Evolutionary conservation across 495 filamentous ascomycete genomes (phyloP).

Genomic region (Lasiosphaeriaceae sp.): DNA sequence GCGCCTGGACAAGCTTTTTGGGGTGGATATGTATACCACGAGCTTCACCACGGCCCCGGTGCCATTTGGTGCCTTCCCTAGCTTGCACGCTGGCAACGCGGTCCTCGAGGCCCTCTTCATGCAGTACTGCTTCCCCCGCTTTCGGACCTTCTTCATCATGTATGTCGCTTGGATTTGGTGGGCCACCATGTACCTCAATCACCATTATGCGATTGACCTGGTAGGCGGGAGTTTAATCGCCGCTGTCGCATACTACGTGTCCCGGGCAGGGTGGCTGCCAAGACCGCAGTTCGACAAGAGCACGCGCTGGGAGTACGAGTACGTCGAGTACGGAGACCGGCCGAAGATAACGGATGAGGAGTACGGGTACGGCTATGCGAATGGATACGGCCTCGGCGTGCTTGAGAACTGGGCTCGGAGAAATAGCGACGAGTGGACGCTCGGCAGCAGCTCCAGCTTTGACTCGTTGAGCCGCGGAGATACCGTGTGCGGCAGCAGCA

Average conservation of each 20-base stretch:
- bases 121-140: constrained; percentile 78
- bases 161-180: constrained; percentile 94
- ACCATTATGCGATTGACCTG: constrained; percentile 93
- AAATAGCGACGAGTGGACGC: constrained; percentile 45
- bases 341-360: constrained; percentile 37
- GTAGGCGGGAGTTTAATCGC: constrained; percentile 81
- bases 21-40: constrained; percentile 87
- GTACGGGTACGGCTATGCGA: constrained; percentile 24
- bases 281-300: constrained; percentile 75
- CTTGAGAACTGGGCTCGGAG: constrained; percentile 19
- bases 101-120: constrained; percentile 90
- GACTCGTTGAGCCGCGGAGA: constrained; percentile 35
- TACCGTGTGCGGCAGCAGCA: constrained; percentile 32
- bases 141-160: constrained; percentile 68
- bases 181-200: constrained; percentile 97
- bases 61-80: constrained; percentile 93
- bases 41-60: constrained; percentile 82
- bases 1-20: constrained; percentile 82
- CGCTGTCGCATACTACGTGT: constrained; percentile 73
- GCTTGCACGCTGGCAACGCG: constrained; percentile 79
- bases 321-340: constrained; percentile 69
- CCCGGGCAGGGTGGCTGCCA: constrained; percentile 75
- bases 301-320: constrained; percentile 94
- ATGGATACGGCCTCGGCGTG: constrained; percentile 29
- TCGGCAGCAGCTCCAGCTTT: constrained; percentile 37